Evolutionary conservation across 768 basidiomycete species (phyloP), one percentile per base, ranked within the genome.

Genomic region (Rubroboletus satanas): DNA sequence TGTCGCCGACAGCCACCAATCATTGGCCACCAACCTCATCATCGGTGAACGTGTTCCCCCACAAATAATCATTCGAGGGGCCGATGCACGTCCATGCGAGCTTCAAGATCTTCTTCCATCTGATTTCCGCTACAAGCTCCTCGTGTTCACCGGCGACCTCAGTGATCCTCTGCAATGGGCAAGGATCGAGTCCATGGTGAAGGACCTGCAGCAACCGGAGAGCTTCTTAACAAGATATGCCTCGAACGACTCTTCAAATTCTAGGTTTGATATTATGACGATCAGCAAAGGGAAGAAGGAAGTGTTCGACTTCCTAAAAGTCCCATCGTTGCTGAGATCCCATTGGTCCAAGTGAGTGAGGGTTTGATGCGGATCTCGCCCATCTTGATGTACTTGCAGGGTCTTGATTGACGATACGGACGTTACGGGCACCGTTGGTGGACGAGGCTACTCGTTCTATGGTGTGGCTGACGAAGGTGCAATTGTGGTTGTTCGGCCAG

Each of bases 371-470:
- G 26, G 38, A 18, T 12, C 10, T 42, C 1, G 12, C 18, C 1
- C 11, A 6, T 32, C 2, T n/a, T 65, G 43, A 64, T 29, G 23
- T 32, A 10, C 38, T n/a, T 23, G 4, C 52, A 88, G 87, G 66
- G 79, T 84, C 7, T 72, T 83, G 31, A 72, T 85, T 12, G 87
- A 89, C 55, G 84, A 84, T 52, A 66, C 59, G 2, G 79, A 83
- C 55, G 55, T 77, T 32, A 70, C 66, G 15, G 78, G 76, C 4
- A 63, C 51, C 5, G 63, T 71, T 21, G 83, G 82, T 26, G 84
- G 83, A 4, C 73, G 74, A 35, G 84, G 81, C 5, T 87, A 88
- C 64, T 58, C 66, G 0, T 74, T 76, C 26, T 86, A 82, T 58
- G 85, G 85, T 0, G 62, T 74, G 9, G 51, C 52, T 1, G 51